Evolutionary conservation across 148 eudicot genomes (phyloP).

Genomic region (Nepenthes gracilis): DNA sequence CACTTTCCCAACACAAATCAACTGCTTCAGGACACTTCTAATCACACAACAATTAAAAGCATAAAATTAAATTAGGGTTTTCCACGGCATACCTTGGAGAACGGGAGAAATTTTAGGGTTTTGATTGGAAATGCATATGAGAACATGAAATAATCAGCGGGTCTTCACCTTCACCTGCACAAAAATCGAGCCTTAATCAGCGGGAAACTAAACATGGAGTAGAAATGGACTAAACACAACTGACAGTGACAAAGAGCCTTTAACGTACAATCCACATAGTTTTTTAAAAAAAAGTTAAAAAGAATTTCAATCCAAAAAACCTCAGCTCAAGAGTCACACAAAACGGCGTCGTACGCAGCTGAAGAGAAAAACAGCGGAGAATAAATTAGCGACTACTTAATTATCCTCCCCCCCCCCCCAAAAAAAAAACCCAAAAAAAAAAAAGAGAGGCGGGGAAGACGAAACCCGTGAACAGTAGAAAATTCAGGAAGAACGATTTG

Average conservation of each 20-base stretch:
- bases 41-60: background rate
- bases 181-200: background rate
- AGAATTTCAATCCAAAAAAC: background rate
- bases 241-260: background rate
- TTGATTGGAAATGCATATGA: background rate
- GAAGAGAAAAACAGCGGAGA: background rate
- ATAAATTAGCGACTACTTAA: too few species aligned
- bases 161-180: background rate
- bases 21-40: too few species aligned
- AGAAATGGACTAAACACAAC: background rate
- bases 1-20: slow-evolving; percentile 7
- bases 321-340: too few species aligned
- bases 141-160: background rate
- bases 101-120: slow-evolving; percentile 2
- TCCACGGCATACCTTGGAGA: background rate
- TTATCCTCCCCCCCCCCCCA: too few species aligned
- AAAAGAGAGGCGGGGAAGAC: background rate
- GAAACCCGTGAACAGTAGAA: background rate
- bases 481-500: background rate
- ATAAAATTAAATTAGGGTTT: slow-evolving; percentile 24
- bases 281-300: background rate
- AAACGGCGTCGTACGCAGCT: slow-evolving; percentile 1
- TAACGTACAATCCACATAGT: too few species aligned
- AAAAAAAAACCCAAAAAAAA: background rate
- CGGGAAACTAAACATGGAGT: background rate